phyloP scores from a whole-genome alignment of 306 rosid genomes.

The Quercus rubra region DNA sequence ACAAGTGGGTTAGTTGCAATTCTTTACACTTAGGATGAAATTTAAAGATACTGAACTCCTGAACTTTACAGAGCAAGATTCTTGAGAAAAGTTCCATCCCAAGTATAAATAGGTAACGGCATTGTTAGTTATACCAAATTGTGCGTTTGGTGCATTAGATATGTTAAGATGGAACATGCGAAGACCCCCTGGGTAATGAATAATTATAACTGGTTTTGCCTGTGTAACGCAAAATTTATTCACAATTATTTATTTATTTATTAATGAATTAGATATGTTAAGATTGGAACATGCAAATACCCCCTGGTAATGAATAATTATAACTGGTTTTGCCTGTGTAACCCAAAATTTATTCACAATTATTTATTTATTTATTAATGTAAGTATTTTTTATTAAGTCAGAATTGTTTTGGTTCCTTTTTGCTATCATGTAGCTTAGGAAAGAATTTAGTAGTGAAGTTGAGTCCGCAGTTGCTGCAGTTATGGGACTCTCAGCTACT shows the following conservation, averaged over 20 bases:
- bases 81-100: too few relatives aligned
- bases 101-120: too few relatives aligned
- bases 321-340: neutral
- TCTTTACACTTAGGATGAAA: too few relatives aligned
- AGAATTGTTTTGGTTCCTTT: neutral
- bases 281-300: too few relatives aligned
- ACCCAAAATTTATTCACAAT: neutral
- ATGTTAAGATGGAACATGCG: neutral
- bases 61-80: too few relatives aligned
- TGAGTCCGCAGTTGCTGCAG: slow-evolving; percentile 58
- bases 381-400: neutral
- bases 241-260: too few relatives aligned
- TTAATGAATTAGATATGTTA: too few relatives aligned
- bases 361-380: too few relatives aligned
- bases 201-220: neutral
- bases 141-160: neutral
- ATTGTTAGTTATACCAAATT: neutral
- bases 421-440: slow-evolving; percentile 43
- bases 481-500: slow-evolving; percentile 52
- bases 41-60: too few relatives aligned
- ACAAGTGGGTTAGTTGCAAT: too few relatives aligned
- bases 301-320: too few relatives aligned
- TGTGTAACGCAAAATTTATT: neutral
- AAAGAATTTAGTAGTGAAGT: slow-evolving; percentile 81
- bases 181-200: neutral